A percentile compares a stretch with the other conserved stretches of the same genome.
These are phyloP conservation scores for Epichloe coenophiala DNA, from an alignment of 2,329 filamentous ascomycete species.

Conservation along the genomic window DNA sequence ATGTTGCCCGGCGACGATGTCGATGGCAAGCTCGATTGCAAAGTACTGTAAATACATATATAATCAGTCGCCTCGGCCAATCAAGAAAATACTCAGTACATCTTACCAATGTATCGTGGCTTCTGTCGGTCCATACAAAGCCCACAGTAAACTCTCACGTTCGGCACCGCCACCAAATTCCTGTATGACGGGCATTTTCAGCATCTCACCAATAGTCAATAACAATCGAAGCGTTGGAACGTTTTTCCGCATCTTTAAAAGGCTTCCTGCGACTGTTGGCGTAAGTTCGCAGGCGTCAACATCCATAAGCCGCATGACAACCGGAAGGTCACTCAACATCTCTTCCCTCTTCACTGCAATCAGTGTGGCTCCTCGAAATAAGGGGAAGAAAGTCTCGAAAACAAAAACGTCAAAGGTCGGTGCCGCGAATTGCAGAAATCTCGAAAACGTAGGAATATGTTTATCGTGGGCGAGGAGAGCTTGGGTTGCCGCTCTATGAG, in stretches of 20 bases:
- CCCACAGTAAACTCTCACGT: conserved; percentile 58
- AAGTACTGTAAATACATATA: conserved; percentile 35
- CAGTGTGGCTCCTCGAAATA: conserved; percentile 60
- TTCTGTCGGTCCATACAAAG: conserved; percentile 91
- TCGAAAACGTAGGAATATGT: conserved; percentile 60
- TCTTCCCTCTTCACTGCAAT: conserved; percentile 54
- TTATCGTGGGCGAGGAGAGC: conserved; percentile 68
- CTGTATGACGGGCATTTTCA: conserved; percentile 60
- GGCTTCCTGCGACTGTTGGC: conserved; percentile 69
- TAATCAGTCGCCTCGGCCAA: background rate
- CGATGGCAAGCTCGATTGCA: conserved; percentile 49
- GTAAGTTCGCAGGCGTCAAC: conserved; percentile 83
- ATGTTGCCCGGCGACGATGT: conserved; percentile 52
- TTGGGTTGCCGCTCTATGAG: conserved; percentile 68
- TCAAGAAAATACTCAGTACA: background rate
- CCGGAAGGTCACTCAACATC: conserved; percentile 64
- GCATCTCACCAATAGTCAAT: conserved; percentile 86
- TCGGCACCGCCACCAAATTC: conserved; percentile 56
- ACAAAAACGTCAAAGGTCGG: conserved; percentile 91
- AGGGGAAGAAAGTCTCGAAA: conserved; percentile 87
- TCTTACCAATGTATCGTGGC: conserved; percentile 69
- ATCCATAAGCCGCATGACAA: conserved; percentile 46
- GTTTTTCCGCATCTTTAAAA: conserved; percentile 53
- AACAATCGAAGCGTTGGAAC: conserved; percentile 58
- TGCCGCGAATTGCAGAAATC: conserved; percentile 84